Evolutionary conservation across 192 early-diverging fungal species (phyloP).

Genomic region (Lunasporangiospora selenospora): DNA sequence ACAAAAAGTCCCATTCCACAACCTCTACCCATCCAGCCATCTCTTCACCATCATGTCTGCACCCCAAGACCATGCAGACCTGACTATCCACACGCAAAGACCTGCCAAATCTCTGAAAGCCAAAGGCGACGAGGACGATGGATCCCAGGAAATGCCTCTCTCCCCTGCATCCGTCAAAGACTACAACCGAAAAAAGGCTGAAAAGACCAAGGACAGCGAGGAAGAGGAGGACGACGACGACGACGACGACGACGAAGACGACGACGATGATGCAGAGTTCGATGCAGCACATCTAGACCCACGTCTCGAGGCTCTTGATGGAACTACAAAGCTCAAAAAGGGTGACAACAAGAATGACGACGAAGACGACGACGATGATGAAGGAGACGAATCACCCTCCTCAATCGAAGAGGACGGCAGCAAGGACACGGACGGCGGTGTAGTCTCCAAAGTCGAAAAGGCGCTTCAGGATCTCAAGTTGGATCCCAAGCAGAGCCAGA

Average conservation of each 20-base stretch:
- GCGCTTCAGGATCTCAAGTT: no score
- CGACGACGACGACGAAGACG: neutral
- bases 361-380: constrained; percentile 21
- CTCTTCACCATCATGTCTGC: no score
- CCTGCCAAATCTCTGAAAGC: no score
- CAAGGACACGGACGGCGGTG: no score
- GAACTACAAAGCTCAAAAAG: constrained; percentile 28
- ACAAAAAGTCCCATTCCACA: no score
- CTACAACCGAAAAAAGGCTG: constrained; percentile 23
- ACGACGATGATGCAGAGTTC: constrained; percentile 19
- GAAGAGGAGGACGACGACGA: constrained; percentile 16
- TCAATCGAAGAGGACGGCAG: constrained; percentile 26
- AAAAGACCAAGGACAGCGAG: constrained; percentile 25
- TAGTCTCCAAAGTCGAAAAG: no score
- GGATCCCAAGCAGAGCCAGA: no score
- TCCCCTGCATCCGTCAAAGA: constrained; percentile 33
- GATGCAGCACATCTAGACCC: constrained; percentile 20
- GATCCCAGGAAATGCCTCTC: constrained; percentile 22
- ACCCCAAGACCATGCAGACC: no score
- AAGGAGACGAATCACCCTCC: no score
- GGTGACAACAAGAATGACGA: constrained; percentile 11
- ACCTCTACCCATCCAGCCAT: no score
- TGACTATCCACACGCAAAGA: no score
- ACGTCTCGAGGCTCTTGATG: constrained; percentile 30
- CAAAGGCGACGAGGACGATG: no score